Conservation (phyloP, 202 grass and related monocot genomes). For the Musa balbisiana region DNA sequence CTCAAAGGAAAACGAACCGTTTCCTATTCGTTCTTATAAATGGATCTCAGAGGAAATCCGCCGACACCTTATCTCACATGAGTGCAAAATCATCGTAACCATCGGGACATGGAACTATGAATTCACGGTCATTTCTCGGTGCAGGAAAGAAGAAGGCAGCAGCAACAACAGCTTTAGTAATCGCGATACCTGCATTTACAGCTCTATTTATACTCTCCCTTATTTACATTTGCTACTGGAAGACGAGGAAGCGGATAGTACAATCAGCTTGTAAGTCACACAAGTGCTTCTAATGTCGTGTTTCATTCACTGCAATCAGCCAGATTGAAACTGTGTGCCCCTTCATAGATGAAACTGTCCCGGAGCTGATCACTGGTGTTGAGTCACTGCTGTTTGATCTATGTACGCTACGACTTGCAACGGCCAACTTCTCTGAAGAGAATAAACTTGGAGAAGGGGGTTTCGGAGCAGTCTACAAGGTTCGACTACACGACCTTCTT, state of each 20-base stretch:
- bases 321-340: conserved; percentile 8
- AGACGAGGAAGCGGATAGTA: conserved; percentile 13
- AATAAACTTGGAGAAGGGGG: conserved; percentile 20
- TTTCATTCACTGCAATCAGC: too few species aligned
- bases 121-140: neutral
- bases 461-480: conserved; percentile 17
- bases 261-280: conserved; percentile 23
- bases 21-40: too few species aligned
- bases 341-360: neutral
- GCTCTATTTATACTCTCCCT: conserved; percentile 13
- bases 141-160: conserved; percentile 30
- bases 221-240: conserved; percentile 23
- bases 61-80: too few species aligned
- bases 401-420: neutral
- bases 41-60: too few species aligned
- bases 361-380: neutral
- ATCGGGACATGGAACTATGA: too few species aligned
- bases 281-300: too few species aligned
- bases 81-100: too few species aligned
- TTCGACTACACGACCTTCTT: neutral
- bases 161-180: conserved; percentile 17
- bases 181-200: conserved; percentile 34
- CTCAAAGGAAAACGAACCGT: too few species aligned
- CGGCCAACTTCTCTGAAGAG: neutral
- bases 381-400: conserved; percentile 6